phyloP scores from a whole-genome alignment of 331 rosid genomes.

The Saraca asoca region DNA sequence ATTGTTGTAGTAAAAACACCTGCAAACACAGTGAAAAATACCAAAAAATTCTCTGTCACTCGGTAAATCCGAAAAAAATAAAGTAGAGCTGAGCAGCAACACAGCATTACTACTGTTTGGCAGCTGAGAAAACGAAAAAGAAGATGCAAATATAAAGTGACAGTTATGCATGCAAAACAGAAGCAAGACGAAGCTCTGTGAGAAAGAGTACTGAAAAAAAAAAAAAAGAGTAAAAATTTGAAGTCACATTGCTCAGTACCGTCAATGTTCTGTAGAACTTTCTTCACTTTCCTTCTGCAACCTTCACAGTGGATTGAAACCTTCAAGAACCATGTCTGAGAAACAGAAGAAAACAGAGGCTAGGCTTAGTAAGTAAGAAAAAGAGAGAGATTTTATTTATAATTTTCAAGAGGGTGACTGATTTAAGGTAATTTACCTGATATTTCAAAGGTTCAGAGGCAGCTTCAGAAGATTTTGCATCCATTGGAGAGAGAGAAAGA shows the following conservation, averaged over 20 bases:
- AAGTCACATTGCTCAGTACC: slow-evolving; percentile 49
- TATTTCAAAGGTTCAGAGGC: slow-evolving; percentile 50
- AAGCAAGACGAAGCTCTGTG: slow-evolving; percentile 12
- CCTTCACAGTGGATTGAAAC: slow-evolving; percentile 91
- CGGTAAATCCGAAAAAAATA: neutral
- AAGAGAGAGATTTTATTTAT: no score
- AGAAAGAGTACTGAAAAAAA: slow-evolving; percentile 12
- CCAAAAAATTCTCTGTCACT: slow-evolving; percentile 8
- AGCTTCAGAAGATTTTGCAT: slow-evolving; percentile 44
- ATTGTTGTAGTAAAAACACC: slow-evolving; percentile 74
- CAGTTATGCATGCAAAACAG: slow-evolving; percentile 34
- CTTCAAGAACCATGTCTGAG: slow-evolving; percentile 73
- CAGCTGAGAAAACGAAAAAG: neutral
- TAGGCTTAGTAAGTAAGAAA: neutral
- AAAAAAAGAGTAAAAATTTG: slow-evolving; percentile 18
- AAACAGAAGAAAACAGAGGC: slow-evolving; percentile 24
- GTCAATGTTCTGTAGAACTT: slow-evolving; percentile 71
- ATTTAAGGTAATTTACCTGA: slow-evolving; percentile 35
- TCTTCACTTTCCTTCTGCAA: slow-evolving; percentile 81
- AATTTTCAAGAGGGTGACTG: no score
- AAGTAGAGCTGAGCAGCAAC: slow-evolving; percentile 7
- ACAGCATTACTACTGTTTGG: neutral
- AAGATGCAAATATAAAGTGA: neutral
- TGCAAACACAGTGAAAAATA: slow-evolving; percentile 29
- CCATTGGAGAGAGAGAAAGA: slow-evolving; percentile 48